Base-by-base conservation (phyloP, 441 rosid species). In the California macrophylla region DNA sequence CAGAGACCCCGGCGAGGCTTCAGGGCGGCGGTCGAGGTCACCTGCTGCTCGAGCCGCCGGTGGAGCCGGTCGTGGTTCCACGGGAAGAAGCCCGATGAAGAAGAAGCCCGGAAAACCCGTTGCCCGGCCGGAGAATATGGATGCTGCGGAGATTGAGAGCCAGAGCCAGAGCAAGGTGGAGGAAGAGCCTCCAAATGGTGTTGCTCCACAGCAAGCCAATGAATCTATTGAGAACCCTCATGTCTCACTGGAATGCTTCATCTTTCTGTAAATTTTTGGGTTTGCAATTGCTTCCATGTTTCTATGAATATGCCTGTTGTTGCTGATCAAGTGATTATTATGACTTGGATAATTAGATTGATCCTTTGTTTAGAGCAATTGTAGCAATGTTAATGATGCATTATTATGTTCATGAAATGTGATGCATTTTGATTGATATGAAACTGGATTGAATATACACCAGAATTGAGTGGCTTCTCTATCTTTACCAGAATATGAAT, bases 171-270 rank as follows among this genome's bases (percentile, higher is more conserved):
- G 50, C 38, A 69, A 70, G 69, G 42, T 6, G 12, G 64, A 80
- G 52, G 82, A 68, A 15, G 70, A 29, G 18, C 73, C 68, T 66
- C 47, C 34, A 8, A 54, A 62, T 26, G 73, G 10, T 15, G 13
- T 2, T 21, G 73, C 38, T 66, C 64, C 34, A 7, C 64, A 69
- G 65, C 71, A 25, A 61, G 73, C 58, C 20, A 80, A 36, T 0
- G 83, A 81, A 75, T 73, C 85, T 69, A 69, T 80, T 6, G 91
- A 77, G 6, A 82, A 88, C 67, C 93, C 96, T 64, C 83, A 73
- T 4, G 95, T 90, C 66, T 85, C 98, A 3, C 72, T 92, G 78
- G 97, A 90, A 74, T 89, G 98, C 74, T 92, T 92, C 80, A 92
- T 92, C 64, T 90, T 92, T 76, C 81, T 92, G 78, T 92, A 74